A percentile compares a stretch with the other conserved stretches of the same genome.
phyloP scores from a whole-genome alignment of 1,139 yeast genomes.

The Torulaspora globosa region DNA sequence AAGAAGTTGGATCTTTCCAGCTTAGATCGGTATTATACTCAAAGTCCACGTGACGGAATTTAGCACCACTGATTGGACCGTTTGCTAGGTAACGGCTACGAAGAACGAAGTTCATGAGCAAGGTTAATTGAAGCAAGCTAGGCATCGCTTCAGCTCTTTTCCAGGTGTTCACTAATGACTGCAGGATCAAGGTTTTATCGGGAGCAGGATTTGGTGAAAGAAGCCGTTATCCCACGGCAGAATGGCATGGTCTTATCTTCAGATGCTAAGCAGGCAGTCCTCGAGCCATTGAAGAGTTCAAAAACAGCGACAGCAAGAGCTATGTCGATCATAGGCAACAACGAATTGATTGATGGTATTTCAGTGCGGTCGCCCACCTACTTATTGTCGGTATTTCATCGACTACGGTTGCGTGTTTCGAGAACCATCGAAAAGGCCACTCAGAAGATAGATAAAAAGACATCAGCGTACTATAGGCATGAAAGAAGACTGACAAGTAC shows the following conservation, averaged over 20 bases:
- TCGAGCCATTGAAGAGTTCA: constrained; percentile 16
- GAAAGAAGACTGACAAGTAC: constrained; percentile 69
- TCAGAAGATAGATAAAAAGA: constrained; percentile 41
- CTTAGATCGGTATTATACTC: not conserved
- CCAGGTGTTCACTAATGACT: constrained; percentile 2
- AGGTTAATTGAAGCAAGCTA: not conserved
- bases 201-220: constrained; percentile 28
- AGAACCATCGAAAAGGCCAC: constrained; percentile 37
- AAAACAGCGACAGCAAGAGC: constrained; percentile 11
- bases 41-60: not conserved
- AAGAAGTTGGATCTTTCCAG: not conserved
- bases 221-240: constrained; percentile 26
- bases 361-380: constrained; percentile 30
- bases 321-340: constrained; percentile 23
- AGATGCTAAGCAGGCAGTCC: constrained; percentile 23
- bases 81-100: not conserved
- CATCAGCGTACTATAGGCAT: constrained; percentile 50
- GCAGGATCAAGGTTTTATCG: constrained; percentile 29
- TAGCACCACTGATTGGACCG: not conserved
- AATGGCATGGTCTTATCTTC: constrained; percentile 23
- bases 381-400: constrained; percentile 24
- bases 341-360: constrained; percentile 29
- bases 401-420: constrained; percentile 38
- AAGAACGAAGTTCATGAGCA: not conserved
- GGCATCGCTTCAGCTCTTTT: not conserved